phyloP scores from a whole-genome alignment of 305 asterid species.

The Solanum hybrid region DNA sequence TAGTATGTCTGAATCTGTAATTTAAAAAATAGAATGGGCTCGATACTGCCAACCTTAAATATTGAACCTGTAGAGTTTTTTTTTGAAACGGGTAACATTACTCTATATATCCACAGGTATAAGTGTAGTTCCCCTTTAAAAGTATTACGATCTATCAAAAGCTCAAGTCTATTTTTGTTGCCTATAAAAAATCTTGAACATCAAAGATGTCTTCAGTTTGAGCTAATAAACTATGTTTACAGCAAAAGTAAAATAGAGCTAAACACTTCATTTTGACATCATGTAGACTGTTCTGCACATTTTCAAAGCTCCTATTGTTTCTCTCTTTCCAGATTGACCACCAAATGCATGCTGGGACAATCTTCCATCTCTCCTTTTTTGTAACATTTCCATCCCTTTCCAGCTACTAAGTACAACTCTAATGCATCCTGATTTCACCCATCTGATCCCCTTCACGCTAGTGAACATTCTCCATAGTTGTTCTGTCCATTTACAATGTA shows the following conservation, averaged over 20 bases:
- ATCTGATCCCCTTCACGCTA: not conserved
- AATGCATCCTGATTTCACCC: not conserved
- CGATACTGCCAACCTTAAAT: not conserved
- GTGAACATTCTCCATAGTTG: not conserved
- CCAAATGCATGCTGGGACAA: not conserved
- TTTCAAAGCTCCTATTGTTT: not conserved
- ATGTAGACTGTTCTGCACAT: not conserved
- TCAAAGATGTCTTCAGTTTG: not conserved
- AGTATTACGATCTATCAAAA: not conserved
- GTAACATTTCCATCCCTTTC: not conserved
- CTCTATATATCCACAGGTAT: not conserved
- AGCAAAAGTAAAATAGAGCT: not conserved
- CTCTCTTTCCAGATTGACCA: not conserved
- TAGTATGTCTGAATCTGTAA: not conserved
- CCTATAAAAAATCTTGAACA: not conserved
- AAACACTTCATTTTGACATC: not conserved
- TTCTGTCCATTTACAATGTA: not conserved
- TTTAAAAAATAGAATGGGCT: not conserved
- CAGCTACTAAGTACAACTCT: not conserved
- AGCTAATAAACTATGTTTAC: not conserved
- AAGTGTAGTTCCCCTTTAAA: not conserved
- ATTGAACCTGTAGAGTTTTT: not conserved
- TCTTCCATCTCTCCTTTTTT: not conserved
- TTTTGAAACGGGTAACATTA: not conserved
- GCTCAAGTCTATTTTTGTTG: not conserved